Evolutionary conservation across 2,329 filamentous ascomycete genomes (phyloP).

Genomic region (Colletotrichum noveboracense): DNA sequence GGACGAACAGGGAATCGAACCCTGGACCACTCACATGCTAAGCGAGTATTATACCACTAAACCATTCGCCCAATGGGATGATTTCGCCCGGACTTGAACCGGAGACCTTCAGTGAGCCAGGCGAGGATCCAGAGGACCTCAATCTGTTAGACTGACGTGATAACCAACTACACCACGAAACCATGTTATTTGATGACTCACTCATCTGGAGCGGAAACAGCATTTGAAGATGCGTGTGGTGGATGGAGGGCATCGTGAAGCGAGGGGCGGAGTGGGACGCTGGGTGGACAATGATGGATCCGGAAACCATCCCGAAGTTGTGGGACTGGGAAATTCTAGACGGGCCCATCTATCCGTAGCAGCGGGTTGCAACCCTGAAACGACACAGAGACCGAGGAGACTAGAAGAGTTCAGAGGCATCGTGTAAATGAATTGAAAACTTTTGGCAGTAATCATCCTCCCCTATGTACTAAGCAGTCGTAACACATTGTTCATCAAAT

Average conservation of each 20-base stretch:
- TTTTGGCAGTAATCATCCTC: background rate
- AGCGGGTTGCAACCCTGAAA: background rate
- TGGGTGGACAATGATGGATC: background rate
- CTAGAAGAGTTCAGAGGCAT: background rate
- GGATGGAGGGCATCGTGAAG: conserved; percentile 1
- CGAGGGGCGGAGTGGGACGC: background rate
- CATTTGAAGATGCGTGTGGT: background rate
- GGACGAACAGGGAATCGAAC: conserved; percentile 21
- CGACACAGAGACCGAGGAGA: background rate
- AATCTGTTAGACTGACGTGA: conserved; percentile 51
- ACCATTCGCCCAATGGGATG: conserved; percentile 4
- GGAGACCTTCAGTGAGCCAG: conserved; percentile 20
- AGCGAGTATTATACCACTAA: conserved; percentile 22
- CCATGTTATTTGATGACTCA: conserved; percentile 9
- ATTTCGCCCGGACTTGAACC: conserved; percentile 22
- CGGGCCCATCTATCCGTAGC: background rate
- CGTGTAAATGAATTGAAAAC: background rate
- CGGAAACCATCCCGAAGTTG: background rate
- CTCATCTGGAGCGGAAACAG: accelerated
- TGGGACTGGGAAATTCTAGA: background rate
- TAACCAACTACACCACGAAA: conserved; percentile 46
- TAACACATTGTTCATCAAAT: background rate
- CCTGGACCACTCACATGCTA: conserved; percentile 19
- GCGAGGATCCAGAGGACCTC: background rate
- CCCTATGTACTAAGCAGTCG: background rate